Percentiles rank a stretch among this genome's conserved stretches.
Conservation (phyloP, 2,329 filamentous ascomycete species). For the Trichoderma breve region DNA sequence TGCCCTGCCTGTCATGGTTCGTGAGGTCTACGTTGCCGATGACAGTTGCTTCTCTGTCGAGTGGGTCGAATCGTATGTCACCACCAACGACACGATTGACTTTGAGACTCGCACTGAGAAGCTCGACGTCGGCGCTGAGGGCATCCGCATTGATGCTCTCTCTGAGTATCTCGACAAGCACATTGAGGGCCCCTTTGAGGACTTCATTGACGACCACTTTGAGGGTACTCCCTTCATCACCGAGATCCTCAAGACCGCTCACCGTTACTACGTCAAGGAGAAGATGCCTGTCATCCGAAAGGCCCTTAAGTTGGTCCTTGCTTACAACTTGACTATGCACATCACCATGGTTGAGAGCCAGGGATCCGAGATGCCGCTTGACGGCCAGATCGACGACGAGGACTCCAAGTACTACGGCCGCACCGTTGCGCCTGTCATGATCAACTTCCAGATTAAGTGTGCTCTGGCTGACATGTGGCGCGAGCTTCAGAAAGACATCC, state of each 20-base stretch:
- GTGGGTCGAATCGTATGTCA: constrained; percentile 80
- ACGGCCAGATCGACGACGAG: constrained; percentile 82
- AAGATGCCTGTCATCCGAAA: constrained; percentile 89
- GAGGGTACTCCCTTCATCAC: constrained; percentile 93
- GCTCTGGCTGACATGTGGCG: constrained; percentile 98
- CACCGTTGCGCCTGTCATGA: constrained; percentile 93
- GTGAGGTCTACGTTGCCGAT: constrained; percentile 88
- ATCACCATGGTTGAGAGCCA: constrained; percentile 92
- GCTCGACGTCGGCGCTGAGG: constrained; percentile 84
- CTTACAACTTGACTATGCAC: constrained; percentile 92
- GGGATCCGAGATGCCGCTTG: constrained; percentile 71
- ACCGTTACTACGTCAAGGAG: constrained; percentile 88
- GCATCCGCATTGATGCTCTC: constrained; percentile 75
- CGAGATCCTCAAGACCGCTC: constrained; percentile 92
- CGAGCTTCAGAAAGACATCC: constrained; percentile 90
- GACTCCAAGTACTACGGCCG: constrained; percentile 86
- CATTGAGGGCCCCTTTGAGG: constrained; percentile 87
- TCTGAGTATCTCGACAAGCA: constrained; percentile 94
- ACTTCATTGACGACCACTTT: constrained; percentile 94
- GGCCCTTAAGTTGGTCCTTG: constrained; percentile 88
- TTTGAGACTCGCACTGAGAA: constrained; percentile 87
- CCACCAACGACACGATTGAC: constrained; percentile 67
- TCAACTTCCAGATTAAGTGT: constrained; percentile 99
- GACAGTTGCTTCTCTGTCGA: constrained; percentile 91
- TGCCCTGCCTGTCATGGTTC: constrained; percentile 86